Evolutionary conservation across 371 early-diverging fungal genomes (phyloP).

Genomic region (Nematocida sp.): DNA sequence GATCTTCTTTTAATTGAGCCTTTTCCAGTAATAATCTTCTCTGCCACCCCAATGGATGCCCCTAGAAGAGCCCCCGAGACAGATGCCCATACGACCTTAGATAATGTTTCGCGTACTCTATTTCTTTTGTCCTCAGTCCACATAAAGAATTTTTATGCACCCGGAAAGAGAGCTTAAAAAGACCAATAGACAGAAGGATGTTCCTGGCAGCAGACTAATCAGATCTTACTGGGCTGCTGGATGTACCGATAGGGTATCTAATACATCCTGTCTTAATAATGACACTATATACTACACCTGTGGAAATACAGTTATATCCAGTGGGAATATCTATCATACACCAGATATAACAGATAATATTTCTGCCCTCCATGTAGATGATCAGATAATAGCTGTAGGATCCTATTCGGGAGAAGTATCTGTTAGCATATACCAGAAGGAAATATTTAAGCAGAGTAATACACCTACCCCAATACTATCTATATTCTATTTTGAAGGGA

Average conservation of each 20-base stretch:
- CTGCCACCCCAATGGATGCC: not conserved
- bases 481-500: not conserved
- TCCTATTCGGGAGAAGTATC: not conserved
- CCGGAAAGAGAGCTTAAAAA: not conserved
- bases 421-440: not conserved
- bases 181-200: not conserved
- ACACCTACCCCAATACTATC: not conserved
- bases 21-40: not conserved
- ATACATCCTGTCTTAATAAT: not conserved
- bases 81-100: conserved; percentile 2
- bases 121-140: conserved; percentile 4
- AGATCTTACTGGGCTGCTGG: not conserved
- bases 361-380: not conserved
- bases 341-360: not conserved
- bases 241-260: not conserved
- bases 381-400: not conserved
- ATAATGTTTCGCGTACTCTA: conserved; percentile 4
- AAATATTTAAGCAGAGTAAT: not conserved
- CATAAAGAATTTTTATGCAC: not conserved
- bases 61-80: conserved; percentile 2
- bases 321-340: not conserved
- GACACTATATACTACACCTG: conserved; percentile 2
- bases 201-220: not conserved
- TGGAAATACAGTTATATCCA: not conserved
- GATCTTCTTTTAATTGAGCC: not conserved